Evolutionary conservation across 2,329 filamentous ascomycete genomes (phyloP).

Genomic region (Colletotrichum paranaense): DNA sequence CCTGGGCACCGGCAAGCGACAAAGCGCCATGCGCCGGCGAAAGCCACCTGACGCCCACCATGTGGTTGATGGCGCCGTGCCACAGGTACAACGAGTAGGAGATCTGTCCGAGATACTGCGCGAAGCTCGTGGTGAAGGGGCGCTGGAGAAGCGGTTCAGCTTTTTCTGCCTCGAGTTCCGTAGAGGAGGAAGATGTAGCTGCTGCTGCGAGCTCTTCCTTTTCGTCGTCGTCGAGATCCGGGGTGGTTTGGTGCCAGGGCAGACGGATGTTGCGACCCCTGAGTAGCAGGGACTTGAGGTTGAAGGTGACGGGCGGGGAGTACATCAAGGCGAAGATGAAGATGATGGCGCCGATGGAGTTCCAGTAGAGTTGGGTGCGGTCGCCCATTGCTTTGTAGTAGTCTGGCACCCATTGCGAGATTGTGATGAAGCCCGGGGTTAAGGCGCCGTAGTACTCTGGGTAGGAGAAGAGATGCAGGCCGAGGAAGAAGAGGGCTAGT

Average conservation of each 20-base stretch:
- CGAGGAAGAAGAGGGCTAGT: background rate
- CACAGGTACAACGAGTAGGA: conserved; percentile 71
- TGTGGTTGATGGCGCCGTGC: conserved; percentile 66
- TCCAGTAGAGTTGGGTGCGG: conserved; percentile 39
- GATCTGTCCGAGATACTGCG: conserved; percentile 70
- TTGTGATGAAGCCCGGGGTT: background rate
- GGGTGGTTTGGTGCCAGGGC: background rate
- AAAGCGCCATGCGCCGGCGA: background rate
- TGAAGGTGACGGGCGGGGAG: conserved; percentile 44
- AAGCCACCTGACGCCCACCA: conserved; percentile 48
- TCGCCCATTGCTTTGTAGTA: background rate
- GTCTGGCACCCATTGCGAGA: background rate
- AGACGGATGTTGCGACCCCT: background rate
- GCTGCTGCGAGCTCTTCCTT: conserved; percentile 49
- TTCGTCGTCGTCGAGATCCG: conserved; percentile 39
- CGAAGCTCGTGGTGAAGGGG: conserved; percentile 59
- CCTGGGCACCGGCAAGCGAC: background rate
- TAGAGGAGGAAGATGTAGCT: conserved; percentile 62
- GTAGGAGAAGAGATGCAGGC: conserved; percentile 11
- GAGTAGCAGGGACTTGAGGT: conserved; percentile 56
- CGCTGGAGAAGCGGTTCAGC: conserved; percentile 55
- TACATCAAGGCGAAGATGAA: conserved; percentile 39
- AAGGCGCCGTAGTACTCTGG: background rate
- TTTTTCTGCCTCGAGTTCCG: conserved; percentile 54
- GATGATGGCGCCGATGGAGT: conserved; percentile 21